phyloP scores from a whole-genome alignment of 139 green algal species.

The Picochlorum sp. region DNA sequence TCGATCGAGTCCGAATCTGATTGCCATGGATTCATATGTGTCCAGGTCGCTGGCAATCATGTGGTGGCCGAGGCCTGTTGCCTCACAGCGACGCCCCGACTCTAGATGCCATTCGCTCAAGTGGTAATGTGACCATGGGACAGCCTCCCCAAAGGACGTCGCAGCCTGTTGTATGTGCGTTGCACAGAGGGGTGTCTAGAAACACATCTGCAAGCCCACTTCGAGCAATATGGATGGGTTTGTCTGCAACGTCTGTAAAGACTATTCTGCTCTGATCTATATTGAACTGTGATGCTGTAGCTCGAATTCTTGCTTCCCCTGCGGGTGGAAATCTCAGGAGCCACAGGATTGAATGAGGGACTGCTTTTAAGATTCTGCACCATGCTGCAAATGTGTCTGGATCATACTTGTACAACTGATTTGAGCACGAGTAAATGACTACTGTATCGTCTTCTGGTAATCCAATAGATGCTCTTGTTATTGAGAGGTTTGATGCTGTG shows the following conservation, averaged over 20 bases:
- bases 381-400: conserved; percentile 76
- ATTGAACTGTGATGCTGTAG: conserved; percentile 38
- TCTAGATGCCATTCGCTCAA: conserved; percentile 76
- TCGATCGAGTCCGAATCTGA: conserved; percentile 56
- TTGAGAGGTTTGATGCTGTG: conserved; percentile 18
- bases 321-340: conserved; percentile 81
- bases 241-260: conserved; percentile 85
- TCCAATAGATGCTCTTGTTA: conserved; percentile 37
- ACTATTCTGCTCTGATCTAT: conserved; percentile 64
- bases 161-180: conserved; percentile 87
- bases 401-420: conserved; percentile 90
- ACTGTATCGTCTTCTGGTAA: conserved; percentile 65
- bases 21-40: conserved; percentile 65
- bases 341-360: conserved; percentile 75
- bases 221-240: conserved; percentile 73
- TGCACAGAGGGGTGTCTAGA: conserved; percentile 85
- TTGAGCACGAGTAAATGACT: conserved; percentile 75
- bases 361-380: conserved; percentile 64
- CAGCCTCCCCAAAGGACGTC: conserved; percentile 85
- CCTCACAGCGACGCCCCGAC: conserved; percentile 72
- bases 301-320: conserved; percentile 49
- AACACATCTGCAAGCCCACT: conserved; percentile 80
- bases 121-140: conserved; percentile 80
- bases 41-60: conserved; percentile 59
- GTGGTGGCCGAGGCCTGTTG: conserved; percentile 58